Evolutionary conservation across 2,329 filamentous ascomycete species (phyloP).

Genomic region (Calonectria pauciramosa): DNA sequence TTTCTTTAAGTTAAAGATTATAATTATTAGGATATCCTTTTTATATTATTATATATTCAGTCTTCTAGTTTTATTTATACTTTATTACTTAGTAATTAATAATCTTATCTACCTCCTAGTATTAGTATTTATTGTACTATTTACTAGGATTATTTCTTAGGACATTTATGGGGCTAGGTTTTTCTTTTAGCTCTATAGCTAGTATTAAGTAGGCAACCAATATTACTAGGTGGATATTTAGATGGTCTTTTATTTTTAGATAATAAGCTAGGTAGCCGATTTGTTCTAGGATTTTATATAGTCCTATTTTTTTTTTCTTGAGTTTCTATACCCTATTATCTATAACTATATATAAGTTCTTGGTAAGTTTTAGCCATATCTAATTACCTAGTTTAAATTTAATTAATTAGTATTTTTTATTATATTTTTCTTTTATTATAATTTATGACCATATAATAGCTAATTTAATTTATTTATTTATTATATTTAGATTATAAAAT

Average conservation of each 20-base stretch:
- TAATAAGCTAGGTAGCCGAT: not conserved
- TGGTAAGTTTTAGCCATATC: not conserved
- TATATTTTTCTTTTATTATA: not conserved
- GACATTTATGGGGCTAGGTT: not conserved
- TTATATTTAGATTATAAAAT: no score
- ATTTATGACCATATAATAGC: no score
- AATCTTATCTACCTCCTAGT: not conserved
- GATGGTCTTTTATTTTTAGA: not conserved
- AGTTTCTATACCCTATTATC: not conserved
- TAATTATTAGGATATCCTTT: not conserved
- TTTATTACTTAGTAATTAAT: not conserved
- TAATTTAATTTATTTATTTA: no score
- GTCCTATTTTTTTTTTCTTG: not conserved
- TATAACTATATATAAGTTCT: not conserved
- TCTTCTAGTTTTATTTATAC: not conserved
- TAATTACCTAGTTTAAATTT: not conserved
- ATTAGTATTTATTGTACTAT: not conserved
- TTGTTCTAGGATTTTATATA: not conserved
- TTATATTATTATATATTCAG: not conserved
- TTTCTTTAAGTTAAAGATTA: not conserved
- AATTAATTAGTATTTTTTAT: not conserved
- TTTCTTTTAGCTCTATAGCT: not conserved
- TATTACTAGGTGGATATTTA: not conserved
- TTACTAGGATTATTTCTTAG: not conserved
- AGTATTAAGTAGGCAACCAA: not conserved